phyloP scores from a whole-genome alignment of 257 asterid species.

The Craterostigma plantagineum region DNA sequence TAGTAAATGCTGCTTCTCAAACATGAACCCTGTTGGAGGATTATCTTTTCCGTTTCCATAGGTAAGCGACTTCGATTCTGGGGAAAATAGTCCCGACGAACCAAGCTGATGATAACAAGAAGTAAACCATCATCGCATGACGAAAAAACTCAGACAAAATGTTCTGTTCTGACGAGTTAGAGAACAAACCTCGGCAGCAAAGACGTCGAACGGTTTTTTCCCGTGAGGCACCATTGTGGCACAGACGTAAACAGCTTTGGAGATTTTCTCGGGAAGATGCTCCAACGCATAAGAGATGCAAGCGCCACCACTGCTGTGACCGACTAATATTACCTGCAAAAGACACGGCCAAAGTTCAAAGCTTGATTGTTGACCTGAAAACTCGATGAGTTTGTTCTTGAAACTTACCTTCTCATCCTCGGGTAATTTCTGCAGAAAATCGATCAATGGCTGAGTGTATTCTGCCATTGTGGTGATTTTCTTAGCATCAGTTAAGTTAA shows the following conservation, averaged over 20 bases:
- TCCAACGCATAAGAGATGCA: conserved; percentile 77
- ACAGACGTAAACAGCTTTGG: conserved; percentile 69
- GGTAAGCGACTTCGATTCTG: conserved; percentile 55
- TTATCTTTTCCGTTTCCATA: conserved; percentile 71
- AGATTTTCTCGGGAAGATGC: conserved; percentile 50
- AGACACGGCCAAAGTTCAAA: background rate
- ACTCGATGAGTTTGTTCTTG: background rate
- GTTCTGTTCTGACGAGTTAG: background rate
- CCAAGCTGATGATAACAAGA: conserved; percentile 51
- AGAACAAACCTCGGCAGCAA: conserved; percentile 66
- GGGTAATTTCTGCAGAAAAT: conserved; percentile 52
- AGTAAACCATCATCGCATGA: conserved; percentile 6
- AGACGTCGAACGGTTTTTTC: conserved; percentile 79
- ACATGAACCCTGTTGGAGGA: conserved; percentile 89
- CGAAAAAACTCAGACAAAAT: background rate
- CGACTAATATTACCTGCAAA: conserved; percentile 77
- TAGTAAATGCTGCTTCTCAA: conserved; percentile 71
- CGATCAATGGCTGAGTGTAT: conserved; percentile 70
- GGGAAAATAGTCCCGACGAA: conserved; percentile 63
- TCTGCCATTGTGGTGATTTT: conserved; percentile 40
- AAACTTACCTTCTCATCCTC: conserved; percentile 58
- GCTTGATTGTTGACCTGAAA: background rate
- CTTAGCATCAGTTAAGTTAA: conserved; percentile 50
- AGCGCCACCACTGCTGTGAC: conserved; percentile 96
- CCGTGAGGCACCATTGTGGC: conserved; percentile 82